Conservation (phyloP, 352 stramenopile genomes). For the Globisporangium sylvaticum region DNA sequence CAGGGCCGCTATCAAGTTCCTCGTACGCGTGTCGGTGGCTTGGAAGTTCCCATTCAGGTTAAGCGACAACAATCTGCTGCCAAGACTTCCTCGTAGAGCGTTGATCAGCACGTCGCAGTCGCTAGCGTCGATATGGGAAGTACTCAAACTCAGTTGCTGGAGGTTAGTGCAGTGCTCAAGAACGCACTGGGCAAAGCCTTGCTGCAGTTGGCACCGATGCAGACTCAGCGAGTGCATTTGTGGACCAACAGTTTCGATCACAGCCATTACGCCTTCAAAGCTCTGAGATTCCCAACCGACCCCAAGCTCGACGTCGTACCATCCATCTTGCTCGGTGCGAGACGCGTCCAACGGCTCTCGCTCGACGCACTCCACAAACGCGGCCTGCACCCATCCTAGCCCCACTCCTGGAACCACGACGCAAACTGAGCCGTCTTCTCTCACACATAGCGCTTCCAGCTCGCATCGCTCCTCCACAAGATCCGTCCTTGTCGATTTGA, state of each 20-base stretch:
- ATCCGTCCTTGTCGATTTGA: not conserved
- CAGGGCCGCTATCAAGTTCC: not conserved
- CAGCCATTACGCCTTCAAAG: not conserved
- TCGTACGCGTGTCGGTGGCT: not conserved
- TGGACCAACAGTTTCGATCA: not conserved
- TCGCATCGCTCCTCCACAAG: slow-evolving; percentile 3
- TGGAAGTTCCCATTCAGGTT: not conserved
- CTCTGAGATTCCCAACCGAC: not conserved
- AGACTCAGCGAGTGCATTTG: not conserved
- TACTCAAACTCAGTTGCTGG: not conserved
- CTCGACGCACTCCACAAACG: not conserved
- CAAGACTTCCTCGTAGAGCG: not conserved
- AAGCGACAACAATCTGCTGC: not conserved
- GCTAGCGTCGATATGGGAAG: not conserved
- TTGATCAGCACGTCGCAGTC: not conserved
- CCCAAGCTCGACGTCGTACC: not conserved
- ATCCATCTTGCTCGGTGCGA: not conserved
- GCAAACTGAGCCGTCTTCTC: not conserved
- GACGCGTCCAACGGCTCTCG: not conserved
- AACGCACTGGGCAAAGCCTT: not conserved
- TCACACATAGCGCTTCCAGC: slow-evolving; percentile 17
- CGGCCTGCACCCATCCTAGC: not conserved
- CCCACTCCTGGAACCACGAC: not conserved
- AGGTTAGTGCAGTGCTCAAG: not conserved
- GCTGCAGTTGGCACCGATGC: not conserved